Conservation (phyloP, 257 asterid genomes). For the Phtheirospermum japonicum region DNA sequence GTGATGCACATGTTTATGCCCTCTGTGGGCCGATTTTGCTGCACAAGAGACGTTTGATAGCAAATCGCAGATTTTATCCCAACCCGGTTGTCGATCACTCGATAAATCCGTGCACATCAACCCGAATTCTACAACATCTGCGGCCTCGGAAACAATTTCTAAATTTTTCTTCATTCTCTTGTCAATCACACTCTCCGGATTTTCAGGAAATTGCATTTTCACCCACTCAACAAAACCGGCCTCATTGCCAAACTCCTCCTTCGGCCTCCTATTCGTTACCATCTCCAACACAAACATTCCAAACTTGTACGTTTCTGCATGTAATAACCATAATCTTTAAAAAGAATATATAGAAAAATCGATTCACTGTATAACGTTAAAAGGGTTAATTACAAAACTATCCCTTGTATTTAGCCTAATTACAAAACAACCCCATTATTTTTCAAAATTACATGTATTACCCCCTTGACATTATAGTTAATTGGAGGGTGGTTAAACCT, state of each 20-base stretch:
- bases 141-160: constrained; percentile 31
- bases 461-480: too few species aligned
- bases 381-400: too few species aligned
- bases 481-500: too few species aligned
- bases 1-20: constrained; percentile 28
- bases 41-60: constrained; percentile 24
- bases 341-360: background rate
- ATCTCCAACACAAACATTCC: constrained; percentile 49
- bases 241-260: constrained; percentile 35
- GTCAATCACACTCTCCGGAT: constrained; percentile 43
- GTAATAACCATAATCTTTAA: background rate
- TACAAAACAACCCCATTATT: too few species aligned
- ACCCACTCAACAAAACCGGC: constrained; percentile 43
- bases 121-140: constrained; percentile 35
- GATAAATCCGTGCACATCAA: constrained; percentile 48
- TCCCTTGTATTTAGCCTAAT: too few species aligned
- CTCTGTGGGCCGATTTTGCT: constrained; percentile 16
- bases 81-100: constrained; percentile 35
- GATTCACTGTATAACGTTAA: background rate
- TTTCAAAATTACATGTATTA: too few species aligned
- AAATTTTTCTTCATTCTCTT: constrained; percentile 41
- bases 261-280: constrained; percentile 35
- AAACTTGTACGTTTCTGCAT: constrained; percentile 40
- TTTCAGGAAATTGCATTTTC: constrained; percentile 36
- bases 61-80: constrained; percentile 37